Base-by-base conservation (phyloP, 768 basidiomycete genomes). In the Sarcomyxa edulis region DNA sequence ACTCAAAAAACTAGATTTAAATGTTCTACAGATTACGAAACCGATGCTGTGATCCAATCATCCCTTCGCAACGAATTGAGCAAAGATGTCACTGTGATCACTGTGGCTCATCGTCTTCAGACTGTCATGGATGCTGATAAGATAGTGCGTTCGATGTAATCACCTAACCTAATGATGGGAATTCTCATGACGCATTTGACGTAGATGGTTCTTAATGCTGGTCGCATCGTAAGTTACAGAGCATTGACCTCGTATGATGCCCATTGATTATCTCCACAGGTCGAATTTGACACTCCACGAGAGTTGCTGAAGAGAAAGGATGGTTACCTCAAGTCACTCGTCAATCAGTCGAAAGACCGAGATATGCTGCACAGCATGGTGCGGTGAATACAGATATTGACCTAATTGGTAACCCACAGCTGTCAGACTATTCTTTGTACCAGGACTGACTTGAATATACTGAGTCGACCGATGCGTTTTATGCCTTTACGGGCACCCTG, bases 261-360 rank as follows among this genome's bases (percentile, higher is more conserved):
- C n/a, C n/a, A n/a, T n/a, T n/a, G n/a, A n/a, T n/a, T n/a, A n/a
- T n/a, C n/a, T n/a, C n/a, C n/a, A 33, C 58, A 78, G 34, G 67
- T 77, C 30, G 78, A 81, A 46, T 78, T 68, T 45, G 77, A 76
- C 47, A 62, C 64, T 16, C 79, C 78, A 0, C 45, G 47, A 23
- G 51, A 62, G 23, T 59, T 86, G 28, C 67, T 84, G 14, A 58
- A 60, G 40, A 73, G 75, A 19, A 54, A 72, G 35, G 54, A 62
- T 15, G 74, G 78, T 5, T 62, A 61, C 52, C 55, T 81, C 18
- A 65, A 68, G 32, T 62, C 72, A 1, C 59, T 81, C 14, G 76
- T 82, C 1, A 72, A 80, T 30, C 72, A 77, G 46, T 78, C 74
- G 21, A 72, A 68, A 11, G 78, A 81, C 46, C 72, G 56, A 44